A percentile compares a stretch with the other conserved stretches of the same genome.
Conservation (phyloP, 192 early-diverging fungal species). For the Bifiguratus adelaidae region DNA sequence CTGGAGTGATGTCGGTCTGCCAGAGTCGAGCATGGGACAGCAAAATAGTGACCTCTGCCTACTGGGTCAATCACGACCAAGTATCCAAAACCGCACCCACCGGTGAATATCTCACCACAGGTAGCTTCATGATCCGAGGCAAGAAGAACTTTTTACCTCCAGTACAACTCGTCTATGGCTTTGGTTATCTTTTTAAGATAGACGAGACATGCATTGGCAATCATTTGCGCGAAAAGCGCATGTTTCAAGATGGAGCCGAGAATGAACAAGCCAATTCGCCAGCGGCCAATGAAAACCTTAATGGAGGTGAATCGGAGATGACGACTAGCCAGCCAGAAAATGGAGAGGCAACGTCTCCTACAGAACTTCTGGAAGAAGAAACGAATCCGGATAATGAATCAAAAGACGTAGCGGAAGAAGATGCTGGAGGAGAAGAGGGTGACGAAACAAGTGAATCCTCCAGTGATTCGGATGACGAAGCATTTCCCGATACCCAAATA, state of each 20-base stretch:
- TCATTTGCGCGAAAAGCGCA: slow-evolving; percentile 63
- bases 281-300: too few relatives aligned
- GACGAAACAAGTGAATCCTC: slow-evolving; percentile 9
- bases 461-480: slow-evolving; percentile 25
- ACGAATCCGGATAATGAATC: background rate
- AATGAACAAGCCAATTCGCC: slow-evolving; percentile 16
- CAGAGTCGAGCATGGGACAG: slow-evolving; percentile 95
- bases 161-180: slow-evolving; percentile 90
- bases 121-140: slow-evolving; percentile 89
- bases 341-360: too few relatives aligned
- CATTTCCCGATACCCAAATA: slow-evolving; percentile 40
- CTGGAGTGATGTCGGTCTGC: slow-evolving; percentile 91
- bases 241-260: slow-evolving; percentile 17
- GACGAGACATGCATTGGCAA: slow-evolving; percentile 72
- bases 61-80: slow-evolving; percentile 82
- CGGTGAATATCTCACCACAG: slow-evolving; percentile 84
- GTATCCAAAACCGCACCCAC: slow-evolving; percentile 85
- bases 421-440: slow-evolving; percentile 11
- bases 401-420: background rate
- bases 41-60: slow-evolving; percentile 90
- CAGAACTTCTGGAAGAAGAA: slow-evolving; percentile 2
- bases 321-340: too few relatives aligned
- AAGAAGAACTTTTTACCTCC: slow-evolving; percentile 94
- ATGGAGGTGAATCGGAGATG: too few relatives aligned
- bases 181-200: slow-evolving; percentile 85